Evolutionary conservation across 345 rosid genomes (phyloP).

Genomic region (Diplotaxis tenuifolia): DNA sequence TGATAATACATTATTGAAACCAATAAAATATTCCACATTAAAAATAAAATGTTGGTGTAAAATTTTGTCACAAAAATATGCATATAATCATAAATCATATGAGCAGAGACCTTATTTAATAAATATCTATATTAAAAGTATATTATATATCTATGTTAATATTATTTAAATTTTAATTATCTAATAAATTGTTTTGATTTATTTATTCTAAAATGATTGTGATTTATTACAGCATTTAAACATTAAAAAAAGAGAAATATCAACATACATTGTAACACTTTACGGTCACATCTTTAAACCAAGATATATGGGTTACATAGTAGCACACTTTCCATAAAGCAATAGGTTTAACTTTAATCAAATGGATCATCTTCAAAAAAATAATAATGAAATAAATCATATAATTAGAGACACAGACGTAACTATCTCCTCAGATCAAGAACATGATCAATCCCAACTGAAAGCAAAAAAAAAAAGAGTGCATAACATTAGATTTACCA

Average conservation of each 20-base stretch:
- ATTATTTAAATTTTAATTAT: too few species aligned
- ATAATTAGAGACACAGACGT: background rate
- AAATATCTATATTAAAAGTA: too few species aligned
- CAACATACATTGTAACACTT: background rate
- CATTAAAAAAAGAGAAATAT: background rate
- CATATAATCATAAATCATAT: too few species aligned
- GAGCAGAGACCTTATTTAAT: too few species aligned
- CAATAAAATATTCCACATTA: too few species aligned
- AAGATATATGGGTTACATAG: background rate
- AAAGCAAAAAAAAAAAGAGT: background rate
- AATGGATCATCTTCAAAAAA: background rate
- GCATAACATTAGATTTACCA: background rate
- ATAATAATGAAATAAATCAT: background rate
- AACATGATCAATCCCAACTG: background rate
- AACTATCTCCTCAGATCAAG: background rate
- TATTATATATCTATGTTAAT: too few species aligned
- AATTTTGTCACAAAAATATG: too few species aligned
- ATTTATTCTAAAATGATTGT: too few species aligned
- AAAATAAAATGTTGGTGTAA: too few species aligned
- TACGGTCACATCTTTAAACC: background rate
- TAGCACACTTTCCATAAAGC: background rate
- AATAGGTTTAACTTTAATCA: background rate
- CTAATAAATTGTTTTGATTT: too few species aligned
- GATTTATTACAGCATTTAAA: constrained; percentile 86
- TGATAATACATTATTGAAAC: too few species aligned